Percentiles rank a stretch among this genome's conserved stretches.
Conservation (phyloP, 139 green algal species). For the Closterium sp. region DNA sequence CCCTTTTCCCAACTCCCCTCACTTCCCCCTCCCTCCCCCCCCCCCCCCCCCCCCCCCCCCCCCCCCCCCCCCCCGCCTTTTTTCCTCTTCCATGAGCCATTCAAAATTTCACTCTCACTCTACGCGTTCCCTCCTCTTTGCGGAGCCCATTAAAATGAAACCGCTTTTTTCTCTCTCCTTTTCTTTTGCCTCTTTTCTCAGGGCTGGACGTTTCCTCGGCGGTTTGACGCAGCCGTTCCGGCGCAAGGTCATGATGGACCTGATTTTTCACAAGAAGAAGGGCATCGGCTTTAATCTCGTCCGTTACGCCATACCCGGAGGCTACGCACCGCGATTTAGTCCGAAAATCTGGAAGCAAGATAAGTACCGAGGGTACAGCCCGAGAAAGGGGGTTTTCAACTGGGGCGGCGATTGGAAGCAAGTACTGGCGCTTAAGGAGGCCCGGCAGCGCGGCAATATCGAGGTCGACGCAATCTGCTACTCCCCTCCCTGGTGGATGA, state of each 20-base stretch:
- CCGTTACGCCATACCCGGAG: conserved; percentile 46
- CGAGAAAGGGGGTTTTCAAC: conserved; percentile 21
- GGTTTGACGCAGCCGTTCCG: neutral
- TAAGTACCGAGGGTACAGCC: conserved; percentile 16
- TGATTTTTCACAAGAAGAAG: conserved; percentile 45
- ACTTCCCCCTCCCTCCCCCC: too few relatives aligned
- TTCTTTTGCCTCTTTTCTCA: neutral
- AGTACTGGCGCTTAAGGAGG: conserved; percentile 34
- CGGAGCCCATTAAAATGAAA: neutral
- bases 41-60: too few relatives aligned
- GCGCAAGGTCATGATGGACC: conserved; percentile 27
- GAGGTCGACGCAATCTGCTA: conserved; percentile 52
- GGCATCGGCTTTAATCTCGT: conserved; percentile 52
- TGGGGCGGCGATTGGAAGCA: conserved; percentile 37
- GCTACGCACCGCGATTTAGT: neutral
- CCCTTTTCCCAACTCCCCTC: too few relatives aligned
- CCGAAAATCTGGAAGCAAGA: neutral
- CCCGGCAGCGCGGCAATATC: conserved; percentile 13
- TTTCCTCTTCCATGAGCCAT: neutral
- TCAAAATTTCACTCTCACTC: too few relatives aligned
- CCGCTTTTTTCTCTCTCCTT: neutral
- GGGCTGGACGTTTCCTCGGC: neutral
- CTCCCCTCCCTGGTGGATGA: conserved; percentile 54
- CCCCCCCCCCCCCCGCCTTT: neutral
- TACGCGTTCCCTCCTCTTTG: neutral